Evolutionary conservation across 306 rosid species (phyloP).

Genomic region (Alnus glutinosa): DNA sequence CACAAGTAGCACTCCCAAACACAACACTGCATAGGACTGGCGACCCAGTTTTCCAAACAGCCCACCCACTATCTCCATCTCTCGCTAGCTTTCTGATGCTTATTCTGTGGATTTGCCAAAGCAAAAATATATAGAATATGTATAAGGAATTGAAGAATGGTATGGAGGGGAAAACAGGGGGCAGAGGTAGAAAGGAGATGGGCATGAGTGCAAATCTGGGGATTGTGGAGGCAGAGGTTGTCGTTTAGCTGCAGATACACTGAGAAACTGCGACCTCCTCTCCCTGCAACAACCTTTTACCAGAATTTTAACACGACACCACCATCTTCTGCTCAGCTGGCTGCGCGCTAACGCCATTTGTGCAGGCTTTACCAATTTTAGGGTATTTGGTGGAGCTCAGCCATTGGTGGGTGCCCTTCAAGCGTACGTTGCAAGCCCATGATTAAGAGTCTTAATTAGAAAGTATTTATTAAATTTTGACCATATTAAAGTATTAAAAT

Average conservation of each 20-base stretch:
- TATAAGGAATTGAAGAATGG: not conserved
- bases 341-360: not conserved
- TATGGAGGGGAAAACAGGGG: slow-evolving; percentile 12
- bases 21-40: slow-evolving; percentile 45
- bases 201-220: slow-evolving; percentile 6
- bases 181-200: not conserved
- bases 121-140: too few species aligned
- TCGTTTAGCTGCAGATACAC: slow-evolving; percentile 19
- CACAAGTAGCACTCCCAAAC: slow-evolving; percentile 41
- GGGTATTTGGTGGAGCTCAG: not conserved
- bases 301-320: not conserved
- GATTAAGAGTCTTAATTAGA: too few species aligned
- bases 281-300: not conserved
- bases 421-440: too few species aligned
- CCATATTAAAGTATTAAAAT: too few species aligned
- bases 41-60: slow-evolving; percentile 30
- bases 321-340: not conserved
- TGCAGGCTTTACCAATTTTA: not conserved
- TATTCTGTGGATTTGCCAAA: too few species aligned
- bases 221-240: slow-evolving; percentile 8
- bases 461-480: too few species aligned
- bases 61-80: slow-evolving; percentile 7
- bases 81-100: not conserved
- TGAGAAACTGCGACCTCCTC: not conserved
- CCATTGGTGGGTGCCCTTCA: not conserved